Base-by-base conservation (phyloP, 2,329 filamentous ascomycete genomes). In the Colletotrichum cuscutae region DNA sequence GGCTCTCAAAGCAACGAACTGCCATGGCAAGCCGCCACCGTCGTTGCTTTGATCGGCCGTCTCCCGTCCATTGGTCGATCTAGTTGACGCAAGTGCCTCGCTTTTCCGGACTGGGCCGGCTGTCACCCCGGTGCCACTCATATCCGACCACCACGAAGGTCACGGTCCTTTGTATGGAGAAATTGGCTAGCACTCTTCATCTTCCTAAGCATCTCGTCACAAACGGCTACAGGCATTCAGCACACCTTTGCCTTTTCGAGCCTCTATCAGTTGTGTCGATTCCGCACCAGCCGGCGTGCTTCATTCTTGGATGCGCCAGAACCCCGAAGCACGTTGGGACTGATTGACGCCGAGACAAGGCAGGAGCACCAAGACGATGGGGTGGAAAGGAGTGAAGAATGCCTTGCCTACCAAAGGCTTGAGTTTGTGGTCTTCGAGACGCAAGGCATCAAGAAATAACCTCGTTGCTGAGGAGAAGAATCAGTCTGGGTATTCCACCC, bases 311-410 rank as follows among this genome's bases (percentile, higher is more conserved):
- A 19, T 53, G 24, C 42, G 37, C 28, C 46, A 5, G 57, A 56
- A 24, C 22, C 42, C 12, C n/a, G n/a, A 37, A 7, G 15, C 54
- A 35, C 26, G 30, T n/a, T 49, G 54, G 42, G 26, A 26, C 46
- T 59, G 66, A 52, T 24, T 12, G 59, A 69, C 49, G 24, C 28
- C 37, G 15, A 37, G 65, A 46, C 58, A 53, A 68, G 15, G 3
- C 42, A 24, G 9, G 54, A 59, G 60, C 13, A 37, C 37, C 53
- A 13, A 42, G 54, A 79, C 70, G 46, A 84, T 84, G 82, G 79
- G 79, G 49, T 84, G 83, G 82, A 82, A 80, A 75, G 79, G 77
- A 32, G 78, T 84, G 64, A 83, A 82, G 75, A 80, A 77, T 26
- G 79, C 78, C 65, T 76, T 84, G n/a, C 78, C 81, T 58, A 78